Percentiles rank a stretch among this genome's conserved stretches.
These are phyloP conservation scores for Tulasnella sp. DNA, from an alignment of 768 basidiomycete species.

Conservation along the genomic window DNA sequence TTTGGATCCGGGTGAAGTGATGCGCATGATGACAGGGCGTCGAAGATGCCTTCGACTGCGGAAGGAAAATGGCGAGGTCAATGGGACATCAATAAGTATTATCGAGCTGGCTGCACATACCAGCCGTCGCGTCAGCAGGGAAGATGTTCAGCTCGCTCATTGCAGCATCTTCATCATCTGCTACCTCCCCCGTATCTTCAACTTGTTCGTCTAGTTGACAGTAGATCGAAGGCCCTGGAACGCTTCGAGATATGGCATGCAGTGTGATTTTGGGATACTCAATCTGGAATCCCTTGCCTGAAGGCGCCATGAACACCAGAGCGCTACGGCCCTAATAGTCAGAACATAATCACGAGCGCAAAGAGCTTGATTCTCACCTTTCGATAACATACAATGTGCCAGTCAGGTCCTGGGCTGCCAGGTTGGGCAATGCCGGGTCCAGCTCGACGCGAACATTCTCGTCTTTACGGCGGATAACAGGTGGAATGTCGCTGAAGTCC, in stretches of 20 bases:
- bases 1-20: slow-evolving; percentile 68
- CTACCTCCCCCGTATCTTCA: slow-evolving; percentile 25
- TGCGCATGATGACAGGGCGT: slow-evolving; percentile 75
- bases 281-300: slow-evolving; percentile 69
- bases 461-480: slow-evolving; percentile 66
- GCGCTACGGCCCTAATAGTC: slow-evolving; percentile 35
- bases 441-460: slow-evolving; percentile 57
- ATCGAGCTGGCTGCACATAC: slow-evolving; percentile 38
- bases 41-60: slow-evolving; percentile 75
- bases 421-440: slow-evolving; percentile 56
- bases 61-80: not conserved
- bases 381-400: slow-evolving; percentile 82
- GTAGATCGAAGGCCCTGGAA: slow-evolving; percentile 62
- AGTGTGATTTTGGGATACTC: slow-evolving; percentile 85
- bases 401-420: slow-evolving; percentile 40
- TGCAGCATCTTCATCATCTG: slow-evolving; percentile 35
- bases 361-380: slow-evolving; percentile 42
- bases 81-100: not conserved
- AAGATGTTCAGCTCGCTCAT: slow-evolving; percentile 78
- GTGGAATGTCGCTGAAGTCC: slow-evolving; percentile 77
- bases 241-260: slow-evolving; percentile 62
- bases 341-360: too few relatives aligned
- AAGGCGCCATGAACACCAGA: slow-evolving; percentile 63
- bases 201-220: slow-evolving; percentile 83
- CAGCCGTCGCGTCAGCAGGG: slow-evolving; percentile 43